These are phyloP conservation scores for Raddia distichophylla DNA, from an alignment of 176 grass and related monocot species.

Conservation along the genomic window DNA sequence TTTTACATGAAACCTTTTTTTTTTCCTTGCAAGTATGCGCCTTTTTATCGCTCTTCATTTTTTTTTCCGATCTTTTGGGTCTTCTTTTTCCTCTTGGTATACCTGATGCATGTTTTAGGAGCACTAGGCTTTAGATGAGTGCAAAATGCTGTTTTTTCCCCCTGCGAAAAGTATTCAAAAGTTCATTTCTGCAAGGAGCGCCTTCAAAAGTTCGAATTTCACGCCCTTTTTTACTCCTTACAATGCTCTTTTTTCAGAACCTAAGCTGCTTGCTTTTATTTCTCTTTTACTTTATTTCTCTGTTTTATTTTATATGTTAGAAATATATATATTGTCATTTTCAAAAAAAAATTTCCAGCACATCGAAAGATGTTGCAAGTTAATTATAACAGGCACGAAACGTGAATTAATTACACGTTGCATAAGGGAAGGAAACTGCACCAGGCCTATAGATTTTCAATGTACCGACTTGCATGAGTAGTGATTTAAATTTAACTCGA, in stretches of 20 bases:
- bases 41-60: not conserved
- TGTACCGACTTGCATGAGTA: no score
- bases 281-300: not conserved
- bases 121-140: slow-evolving; percentile 13
- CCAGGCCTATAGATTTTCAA: not conserved
- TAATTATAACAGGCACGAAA: not conserved
- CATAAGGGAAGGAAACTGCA: not conserved
- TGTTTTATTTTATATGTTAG: not conserved
- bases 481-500: no score
- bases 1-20: not conserved
- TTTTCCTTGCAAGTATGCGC: not conserved
- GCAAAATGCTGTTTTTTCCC: not conserved
- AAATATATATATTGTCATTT: not conserved
- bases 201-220: slow-evolving; percentile 21
- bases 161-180: slow-evolving; percentile 33
- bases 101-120: not conserved
- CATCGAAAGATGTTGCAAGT: no score
- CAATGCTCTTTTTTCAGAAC: not conserved
- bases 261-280: not conserved
- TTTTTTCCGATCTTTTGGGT: not conserved
- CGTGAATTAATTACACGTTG: not conserved
- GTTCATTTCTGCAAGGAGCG: slow-evolving; percentile 1
- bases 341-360: not conserved
- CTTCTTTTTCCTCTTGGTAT: not conserved
- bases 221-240: not conserved